Base-by-base conservation (phyloP, 257 asterid genomes). In the Solanum rostratum region DNA sequence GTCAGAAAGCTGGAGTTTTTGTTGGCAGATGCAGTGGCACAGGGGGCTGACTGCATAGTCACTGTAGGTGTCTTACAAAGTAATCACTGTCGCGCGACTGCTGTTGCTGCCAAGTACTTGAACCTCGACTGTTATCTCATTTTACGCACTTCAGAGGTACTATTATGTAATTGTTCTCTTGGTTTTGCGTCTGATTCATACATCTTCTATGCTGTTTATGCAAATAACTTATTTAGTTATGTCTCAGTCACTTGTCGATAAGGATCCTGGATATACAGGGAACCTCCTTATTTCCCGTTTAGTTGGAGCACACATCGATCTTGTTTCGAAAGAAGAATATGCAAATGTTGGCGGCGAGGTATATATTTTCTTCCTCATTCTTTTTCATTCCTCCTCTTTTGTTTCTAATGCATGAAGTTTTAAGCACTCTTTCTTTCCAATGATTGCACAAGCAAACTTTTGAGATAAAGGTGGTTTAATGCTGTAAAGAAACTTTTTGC, bases 1-100 rank as follows among this genome's bases (percentile, higher is more conserved):
- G 97, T 95, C 62, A 88, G 99, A 88, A 96, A 96, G 88, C 94
- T 96, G 24, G 99, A 96, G 84, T 96, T 96, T 93, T 92, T 96
- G 90, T 83, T 96, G 88, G 98, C 97, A 20, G 99, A 95, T 86
- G 99, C 99, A 1, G 94, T 96, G 88, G 92, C 91, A 37, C 87
- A 91, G 85, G 99, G 97, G 60, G 97, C 98, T 54, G 99, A 96
- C 81, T 95, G 99, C 80, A 84, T 96, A 83, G 86, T 95, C 66
- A 96, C 98, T 53, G 90, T 95, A 49, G 99, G 99, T 59, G 98
- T 98, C 86, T 93, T 96, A 89, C 99, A 96, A 86, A 96, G 99
- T 88, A 96, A 96, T 83, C 99, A 96, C 84, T 96, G 99, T 80
- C 94, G 99, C 22, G 98, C 99, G 69, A 95, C 99, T 80, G 97